phyloP scores from a whole-genome alignment of 2,329 filamentous ascomycete genomes.

The Sclerotinia trifoliorum region DNA sequence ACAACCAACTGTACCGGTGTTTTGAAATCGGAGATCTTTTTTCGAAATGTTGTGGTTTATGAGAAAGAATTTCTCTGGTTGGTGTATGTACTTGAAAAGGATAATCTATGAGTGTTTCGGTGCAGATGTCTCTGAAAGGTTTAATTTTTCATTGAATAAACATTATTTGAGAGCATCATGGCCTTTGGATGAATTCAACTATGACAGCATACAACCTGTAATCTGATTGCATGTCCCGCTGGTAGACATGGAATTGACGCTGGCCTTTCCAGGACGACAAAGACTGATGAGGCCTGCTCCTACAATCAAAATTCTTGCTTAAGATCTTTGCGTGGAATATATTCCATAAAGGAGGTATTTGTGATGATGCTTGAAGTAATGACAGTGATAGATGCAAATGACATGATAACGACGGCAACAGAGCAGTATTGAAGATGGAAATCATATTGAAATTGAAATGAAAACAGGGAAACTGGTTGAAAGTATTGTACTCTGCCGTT shows the following conservation, averaged over 20 bases:
- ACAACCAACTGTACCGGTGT: slow-evolving; percentile 10
- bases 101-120: background rate
- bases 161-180: slow-evolving; percentile 40
- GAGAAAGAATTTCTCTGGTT: background rate
- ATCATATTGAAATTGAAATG: background rate
- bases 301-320: slow-evolving; percentile 30
- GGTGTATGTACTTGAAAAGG: background rate
- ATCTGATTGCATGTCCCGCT: slow-evolving; percentile 50
- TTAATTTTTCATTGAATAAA: slow-evolving; percentile 52
- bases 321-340: background rate
- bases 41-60: background rate
- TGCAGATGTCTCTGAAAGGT: slow-evolving; percentile 44
- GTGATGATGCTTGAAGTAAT: background rate
- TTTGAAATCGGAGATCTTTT: background rate
- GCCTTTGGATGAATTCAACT: slow-evolving; percentile 38
- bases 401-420: background rate
- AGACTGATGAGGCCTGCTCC: slow-evolving; percentile 41
- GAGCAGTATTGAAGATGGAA: background rate
- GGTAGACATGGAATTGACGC: slow-evolving; percentile 53
- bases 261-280: slow-evolving; percentile 34
- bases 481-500: background rate
- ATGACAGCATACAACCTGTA: slow-evolving; percentile 41
- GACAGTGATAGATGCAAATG: background rate
- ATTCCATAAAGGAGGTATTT: background rate
- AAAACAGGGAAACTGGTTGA: background rate